phyloP scores from a whole-genome alignment of 805 yeast genomes.

The Yarrowia sp. region DNA sequence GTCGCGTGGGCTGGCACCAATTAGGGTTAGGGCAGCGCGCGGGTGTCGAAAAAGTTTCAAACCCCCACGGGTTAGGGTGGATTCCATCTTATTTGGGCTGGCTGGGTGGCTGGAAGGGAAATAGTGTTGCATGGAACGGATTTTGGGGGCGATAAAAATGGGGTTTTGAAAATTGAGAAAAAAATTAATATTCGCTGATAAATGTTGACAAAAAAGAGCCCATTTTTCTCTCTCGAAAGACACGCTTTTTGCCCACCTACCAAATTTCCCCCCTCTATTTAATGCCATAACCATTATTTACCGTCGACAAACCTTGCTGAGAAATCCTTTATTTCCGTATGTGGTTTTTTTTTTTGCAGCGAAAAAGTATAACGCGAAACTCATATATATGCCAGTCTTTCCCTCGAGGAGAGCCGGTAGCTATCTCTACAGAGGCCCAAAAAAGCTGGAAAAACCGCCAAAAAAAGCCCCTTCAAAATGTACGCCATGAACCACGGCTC shows the following conservation, averaged over 20 bases:
- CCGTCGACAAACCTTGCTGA: too few relatives aligned
- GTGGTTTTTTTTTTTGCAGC: not conserved
- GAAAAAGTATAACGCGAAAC: conserved; percentile 12
- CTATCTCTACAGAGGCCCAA: too few relatives aligned
- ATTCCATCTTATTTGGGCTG: not conserved
- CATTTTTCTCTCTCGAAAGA: not conserved
- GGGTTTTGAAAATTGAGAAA: not conserved
- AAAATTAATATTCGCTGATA: not conserved
- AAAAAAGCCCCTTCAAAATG: not conserved
- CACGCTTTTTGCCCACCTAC: not conserved
- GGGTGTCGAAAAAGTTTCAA: too few relatives aligned
- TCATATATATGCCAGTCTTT: conserved; percentile 10
- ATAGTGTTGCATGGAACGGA: not conserved
- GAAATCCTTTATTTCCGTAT: not conserved
- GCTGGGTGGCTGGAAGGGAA: conserved; percentile 8
- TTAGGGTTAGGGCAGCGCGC: not conserved
- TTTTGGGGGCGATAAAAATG: not conserved
- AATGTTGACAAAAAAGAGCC: not conserved
- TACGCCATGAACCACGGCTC: conserved; percentile 17
- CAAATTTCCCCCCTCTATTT: too few relatives aligned
- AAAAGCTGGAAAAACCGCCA: too few relatives aligned
- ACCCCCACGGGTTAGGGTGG: not conserved
- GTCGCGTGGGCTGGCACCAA: too few relatives aligned
- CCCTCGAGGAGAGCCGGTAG: not conserved
- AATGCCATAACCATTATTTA: too few relatives aligned